Evolutionary conservation across 2,329 filamentous ascomycete species (phyloP).

Genomic region (Hyphodiscus sp.): DNA sequence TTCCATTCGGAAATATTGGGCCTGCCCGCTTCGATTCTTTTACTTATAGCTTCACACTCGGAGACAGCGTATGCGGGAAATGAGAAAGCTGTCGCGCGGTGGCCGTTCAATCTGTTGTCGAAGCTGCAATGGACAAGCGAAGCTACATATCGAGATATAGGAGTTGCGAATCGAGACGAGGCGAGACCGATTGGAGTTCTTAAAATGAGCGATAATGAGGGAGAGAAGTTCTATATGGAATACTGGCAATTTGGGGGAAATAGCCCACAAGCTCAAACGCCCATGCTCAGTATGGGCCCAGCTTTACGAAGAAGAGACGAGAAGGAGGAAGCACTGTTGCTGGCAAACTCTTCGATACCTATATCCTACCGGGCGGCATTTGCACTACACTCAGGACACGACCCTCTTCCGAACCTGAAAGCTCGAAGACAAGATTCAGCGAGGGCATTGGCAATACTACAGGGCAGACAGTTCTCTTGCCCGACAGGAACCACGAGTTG

Average conservation of each 20-base stretch:
- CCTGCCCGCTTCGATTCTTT: constrained; percentile 39
- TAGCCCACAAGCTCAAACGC: constrained; percentile 4
- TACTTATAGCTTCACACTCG: constrained; percentile 37
- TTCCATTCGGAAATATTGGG: constrained; percentile 31
- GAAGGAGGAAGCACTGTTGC: constrained; percentile 16
- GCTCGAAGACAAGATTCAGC: constrained; percentile 8
- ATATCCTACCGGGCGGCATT: constrained; percentile 44
- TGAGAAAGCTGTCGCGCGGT: constrained; percentile 26
- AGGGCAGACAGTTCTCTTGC: constrained; percentile 57
- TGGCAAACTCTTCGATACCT: constrained; percentile 16
- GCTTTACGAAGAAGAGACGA: constrained; percentile 16
- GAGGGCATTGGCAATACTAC: constrained; percentile 41
- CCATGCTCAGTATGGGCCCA: neutral
- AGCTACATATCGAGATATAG: constrained; percentile 35
- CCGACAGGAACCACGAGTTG: constrained; percentile 62
- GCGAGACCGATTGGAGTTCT: constrained; percentile 53
- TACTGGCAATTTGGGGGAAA: constrained; percentile 42
- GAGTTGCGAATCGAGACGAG: constrained; percentile 33
- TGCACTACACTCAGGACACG: constrained; percentile 38
- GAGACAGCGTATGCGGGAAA: constrained; percentile 28
- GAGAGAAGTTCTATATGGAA: constrained; percentile 67
- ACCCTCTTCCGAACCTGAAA: constrained; percentile 10
- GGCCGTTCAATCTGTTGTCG: constrained; percentile 40
- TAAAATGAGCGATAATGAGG: constrained; percentile 65
- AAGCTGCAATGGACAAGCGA: constrained; percentile 39